A percentile compares a stretch with the other conserved stretches of the same genome.
Conservation (phyloP, 2,329 filamentous ascomycete genomes). For the Orbilia blumenaviensis region DNA sequence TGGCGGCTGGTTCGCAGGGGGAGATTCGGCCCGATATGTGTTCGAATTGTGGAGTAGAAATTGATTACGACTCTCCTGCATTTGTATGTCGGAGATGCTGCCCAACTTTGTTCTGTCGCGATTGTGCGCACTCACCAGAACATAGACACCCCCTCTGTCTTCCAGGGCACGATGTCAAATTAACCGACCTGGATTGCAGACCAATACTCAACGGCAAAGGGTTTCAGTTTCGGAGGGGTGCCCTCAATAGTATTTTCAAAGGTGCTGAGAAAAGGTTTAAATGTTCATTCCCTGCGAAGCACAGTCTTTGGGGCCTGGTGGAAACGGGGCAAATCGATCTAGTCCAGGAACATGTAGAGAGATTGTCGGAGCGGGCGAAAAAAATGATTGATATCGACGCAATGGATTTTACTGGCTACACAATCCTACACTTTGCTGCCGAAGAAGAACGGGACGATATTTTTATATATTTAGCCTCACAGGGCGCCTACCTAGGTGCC, state of each 20-base stretch:
- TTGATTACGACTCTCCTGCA: neutral
- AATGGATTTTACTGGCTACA: neutral
- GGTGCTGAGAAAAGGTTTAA: neutral
- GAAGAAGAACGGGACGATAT: neutral
- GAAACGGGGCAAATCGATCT: neutral
- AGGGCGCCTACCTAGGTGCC: neutral
- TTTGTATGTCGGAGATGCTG: neutral
- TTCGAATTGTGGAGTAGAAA: neutral
- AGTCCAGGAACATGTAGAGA: neutral
- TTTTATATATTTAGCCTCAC: neutral
- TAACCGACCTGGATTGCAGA: neutral
- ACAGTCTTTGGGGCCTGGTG: neutral
- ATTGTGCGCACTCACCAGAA: neutral
- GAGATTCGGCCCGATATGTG: neutral
- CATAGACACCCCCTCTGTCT: neutral
- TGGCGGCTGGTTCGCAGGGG: neutral
- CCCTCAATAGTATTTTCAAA: neutral
- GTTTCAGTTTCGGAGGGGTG: neutral
- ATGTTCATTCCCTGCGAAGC: neutral
- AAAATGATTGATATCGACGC: neutral
- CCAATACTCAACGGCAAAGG: neutral
- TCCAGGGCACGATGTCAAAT: neutral
- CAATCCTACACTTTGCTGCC: neutral
- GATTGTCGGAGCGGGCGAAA: neutral
- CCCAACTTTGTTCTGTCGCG: neutral